A percentile compares a stretch with the other conserved stretches of the same genome.
These are phyloP conservation scores for Albophoma yamanashiensis DNA, from an alignment of 2,329 filamentous ascomycete species.

Conservation along the genomic window DNA sequence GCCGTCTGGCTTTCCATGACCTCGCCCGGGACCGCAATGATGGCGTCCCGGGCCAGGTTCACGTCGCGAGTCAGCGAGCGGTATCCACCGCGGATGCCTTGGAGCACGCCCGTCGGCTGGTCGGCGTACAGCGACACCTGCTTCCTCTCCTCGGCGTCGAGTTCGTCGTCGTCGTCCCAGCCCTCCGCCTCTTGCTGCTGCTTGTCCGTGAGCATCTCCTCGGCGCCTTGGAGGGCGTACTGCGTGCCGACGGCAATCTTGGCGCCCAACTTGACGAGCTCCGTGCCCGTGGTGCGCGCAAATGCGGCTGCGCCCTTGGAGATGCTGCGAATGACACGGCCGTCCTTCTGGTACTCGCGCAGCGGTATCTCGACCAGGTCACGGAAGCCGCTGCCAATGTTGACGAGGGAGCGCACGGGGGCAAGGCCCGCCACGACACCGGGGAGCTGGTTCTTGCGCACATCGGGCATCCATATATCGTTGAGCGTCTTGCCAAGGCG, in stretches of 20 bases:
- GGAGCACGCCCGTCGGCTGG: conserved; percentile 79
- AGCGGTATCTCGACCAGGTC: conserved; percentile 86
- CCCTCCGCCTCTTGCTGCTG: conserved; percentile 24
- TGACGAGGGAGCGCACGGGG: conserved; percentile 81
- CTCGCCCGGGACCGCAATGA: conserved; percentile 89
- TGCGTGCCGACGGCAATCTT: conserved; percentile 94
- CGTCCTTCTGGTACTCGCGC: conserved; percentile 87
- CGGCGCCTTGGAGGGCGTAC: conserved; percentile 80
- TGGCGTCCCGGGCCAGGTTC: conserved; percentile 76
- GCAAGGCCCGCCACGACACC: conserved; percentile 81
- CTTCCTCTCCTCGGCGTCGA: conserved; percentile 60
- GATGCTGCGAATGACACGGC: conserved; percentile 81
- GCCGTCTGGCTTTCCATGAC: conserved; percentile 79
- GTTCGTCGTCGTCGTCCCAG: conserved; percentile 46
- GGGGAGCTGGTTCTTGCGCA: conserved; percentile 80
- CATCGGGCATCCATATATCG: conserved; percentile 93
- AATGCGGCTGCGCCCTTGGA: conserved; percentile 86
- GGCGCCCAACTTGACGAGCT: conserved; percentile 87
- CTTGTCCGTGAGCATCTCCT: conserved; percentile 57
- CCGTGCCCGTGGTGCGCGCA: conserved; percentile 84
- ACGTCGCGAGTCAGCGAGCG: conserved; percentile 76
- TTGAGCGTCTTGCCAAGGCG: conserved; percentile 82
- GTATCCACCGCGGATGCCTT: conserved; percentile 77
- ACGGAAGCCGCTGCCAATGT: conserved; percentile 77
- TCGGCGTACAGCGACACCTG: conserved; percentile 88